Evolutionary conservation across 1,284 basidiomycete species (phyloP).

Genomic region (Ceratobasidium sp.): DNA sequence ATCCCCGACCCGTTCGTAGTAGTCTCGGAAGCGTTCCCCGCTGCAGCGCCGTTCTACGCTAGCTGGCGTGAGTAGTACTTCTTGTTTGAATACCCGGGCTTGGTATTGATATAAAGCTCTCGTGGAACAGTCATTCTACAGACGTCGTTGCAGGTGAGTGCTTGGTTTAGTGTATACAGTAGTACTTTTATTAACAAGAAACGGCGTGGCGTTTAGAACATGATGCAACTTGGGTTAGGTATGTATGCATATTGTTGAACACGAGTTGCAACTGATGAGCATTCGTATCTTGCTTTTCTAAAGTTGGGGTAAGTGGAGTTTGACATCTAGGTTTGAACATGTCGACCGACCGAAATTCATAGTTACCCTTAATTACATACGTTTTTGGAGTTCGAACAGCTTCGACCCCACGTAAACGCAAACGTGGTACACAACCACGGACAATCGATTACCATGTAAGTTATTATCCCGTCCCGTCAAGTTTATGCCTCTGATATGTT

Average conservation of each 20-base stretch:
- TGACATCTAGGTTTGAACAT: too few relatives aligned
- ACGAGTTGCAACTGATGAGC: slow-evolving; percentile 25
- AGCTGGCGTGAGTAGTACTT: slow-evolving; percentile 28
- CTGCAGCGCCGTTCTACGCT: slow-evolving; percentile 60
- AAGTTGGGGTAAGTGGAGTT: slow-evolving; percentile 35
- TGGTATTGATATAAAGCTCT: background rate
- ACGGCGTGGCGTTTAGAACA: slow-evolving; percentile 19
- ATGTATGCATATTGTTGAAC: slow-evolving; percentile 55
- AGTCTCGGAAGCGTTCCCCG: slow-evolving; percentile 58
- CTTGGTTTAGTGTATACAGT: background rate
- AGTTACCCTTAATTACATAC: slow-evolving; percentile 45
- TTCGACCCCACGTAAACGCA: slow-evolving; percentile 57
- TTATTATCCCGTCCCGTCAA: background rate
- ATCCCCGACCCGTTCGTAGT: slow-evolving; percentile 52
- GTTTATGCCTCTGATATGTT: slow-evolving; percentile 38
- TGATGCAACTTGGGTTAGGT: slow-evolving; percentile 45
- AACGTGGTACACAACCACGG: slow-evolving; percentile 58
- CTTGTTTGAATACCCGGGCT: background rate
- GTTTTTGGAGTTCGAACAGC: slow-evolving; percentile 52
- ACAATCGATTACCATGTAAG: slow-evolving; percentile 56
- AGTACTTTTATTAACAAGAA: too few relatives aligned
- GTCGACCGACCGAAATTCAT: background rate
- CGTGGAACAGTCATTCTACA: slow-evolving; percentile 38
- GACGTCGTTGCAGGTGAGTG: slow-evolving; percentile 41
- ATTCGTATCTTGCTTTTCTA: background rate